Percentiles rank a stretch among this genome's conserved stretches.
Evolutionary conservation across 2,329 filamentous ascomycete species (phyloP).

Genomic region (Pseudonectria buxi): DNA sequence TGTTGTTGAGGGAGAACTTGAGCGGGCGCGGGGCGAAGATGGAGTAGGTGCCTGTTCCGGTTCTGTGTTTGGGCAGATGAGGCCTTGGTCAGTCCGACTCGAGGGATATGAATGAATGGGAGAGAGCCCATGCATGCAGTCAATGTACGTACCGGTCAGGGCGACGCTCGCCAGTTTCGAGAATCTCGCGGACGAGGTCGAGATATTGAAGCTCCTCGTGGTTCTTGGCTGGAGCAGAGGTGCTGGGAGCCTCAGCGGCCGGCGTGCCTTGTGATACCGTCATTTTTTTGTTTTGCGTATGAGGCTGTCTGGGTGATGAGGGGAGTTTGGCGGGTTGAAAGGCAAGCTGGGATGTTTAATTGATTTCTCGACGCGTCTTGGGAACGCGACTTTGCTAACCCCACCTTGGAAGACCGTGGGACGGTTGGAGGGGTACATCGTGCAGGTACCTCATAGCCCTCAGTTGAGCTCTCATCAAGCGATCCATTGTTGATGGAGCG

Average conservation of each 20-base stretch:
- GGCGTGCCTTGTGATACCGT: constrained; percentile 9
- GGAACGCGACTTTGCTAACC: too few relatives aligned
- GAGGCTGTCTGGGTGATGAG: too few relatives aligned
- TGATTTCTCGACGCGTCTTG: too few relatives aligned
- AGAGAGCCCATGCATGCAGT: too few relatives aligned
- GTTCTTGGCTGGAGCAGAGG: constrained; percentile 10
- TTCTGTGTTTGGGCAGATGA: constrained; percentile 42
- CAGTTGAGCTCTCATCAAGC: too few relatives aligned
- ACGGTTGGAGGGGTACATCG: too few relatives aligned
- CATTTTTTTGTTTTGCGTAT: constrained; percentile 6
- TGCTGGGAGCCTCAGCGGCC: constrained; percentile 7
- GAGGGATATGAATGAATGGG: too few relatives aligned
- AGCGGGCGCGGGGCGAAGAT: constrained; percentile 83
- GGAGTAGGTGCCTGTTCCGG: constrained; percentile 86
- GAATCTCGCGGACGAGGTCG: constrained; percentile 77
- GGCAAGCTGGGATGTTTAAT: too few relatives aligned
- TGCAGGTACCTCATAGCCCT: too few relatives aligned
- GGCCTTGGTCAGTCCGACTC: not conserved
- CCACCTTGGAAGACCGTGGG: too few relatives aligned
- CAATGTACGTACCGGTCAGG: constrained; percentile 63
- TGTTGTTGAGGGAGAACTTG: constrained; percentile 72
- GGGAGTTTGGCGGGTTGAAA: too few relatives aligned
- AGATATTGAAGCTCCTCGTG: constrained; percentile 96
- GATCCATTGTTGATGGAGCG: too few relatives aligned
- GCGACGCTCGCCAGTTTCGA: constrained; percentile 76